Evolutionary conservation across 1,284 basidiomycete species (phyloP), one percentile per base, ranked within the genome.

Genomic region (Microbotryum lychnidis-dioicae): DNA sequence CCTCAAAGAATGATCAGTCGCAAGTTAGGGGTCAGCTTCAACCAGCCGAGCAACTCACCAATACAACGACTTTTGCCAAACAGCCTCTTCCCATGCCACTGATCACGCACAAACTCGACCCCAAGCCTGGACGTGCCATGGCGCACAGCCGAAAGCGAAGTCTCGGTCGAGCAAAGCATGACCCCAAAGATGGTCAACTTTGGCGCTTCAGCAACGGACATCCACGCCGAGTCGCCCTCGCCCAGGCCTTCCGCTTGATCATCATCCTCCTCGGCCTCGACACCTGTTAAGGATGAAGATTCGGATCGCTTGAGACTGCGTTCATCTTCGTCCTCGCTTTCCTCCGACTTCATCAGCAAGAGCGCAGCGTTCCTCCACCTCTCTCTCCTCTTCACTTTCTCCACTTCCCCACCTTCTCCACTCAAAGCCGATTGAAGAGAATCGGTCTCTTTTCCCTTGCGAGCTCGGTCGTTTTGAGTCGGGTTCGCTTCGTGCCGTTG

Each of bases 41-140:
- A 31, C 48, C 27, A 29, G 21, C 20, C 4, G 9, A 3, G 20
- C 18, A 33, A 14, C 33, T 21, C 14, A 20, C 4, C 60, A 9
- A 50, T 5, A 54, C 60, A 37, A 4, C 20, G 49, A 9, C 20
- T 53, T 52, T 2, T 45, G 33, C 5, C 61, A n/a, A 66, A 66
- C 16, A 66, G 52, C 2, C 16, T 6, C 8, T 31, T 20, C 1
- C 62, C 60, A 3, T 44, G 29, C 33, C 53, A 59, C 3, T 55
- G 44, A 2, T 16, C 54, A 2, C 20, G 10, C 18, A 33, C 46
- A n/a, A 56, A 63, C 4, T 31, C 20, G 20, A 53, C n/a, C 16
- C 51, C 51, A 0, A 63, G 27, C 31, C 50, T 14, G 4, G 60
- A 45, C 25, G 50, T 25, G 0, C 56, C 61, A 9, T 18, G 47